Evolutionary conservation across 768 basidiomycete genomes (phyloP), one percentile per base, ranked within the genome.

Genomic region (Albatrellus ellisii): DNA sequence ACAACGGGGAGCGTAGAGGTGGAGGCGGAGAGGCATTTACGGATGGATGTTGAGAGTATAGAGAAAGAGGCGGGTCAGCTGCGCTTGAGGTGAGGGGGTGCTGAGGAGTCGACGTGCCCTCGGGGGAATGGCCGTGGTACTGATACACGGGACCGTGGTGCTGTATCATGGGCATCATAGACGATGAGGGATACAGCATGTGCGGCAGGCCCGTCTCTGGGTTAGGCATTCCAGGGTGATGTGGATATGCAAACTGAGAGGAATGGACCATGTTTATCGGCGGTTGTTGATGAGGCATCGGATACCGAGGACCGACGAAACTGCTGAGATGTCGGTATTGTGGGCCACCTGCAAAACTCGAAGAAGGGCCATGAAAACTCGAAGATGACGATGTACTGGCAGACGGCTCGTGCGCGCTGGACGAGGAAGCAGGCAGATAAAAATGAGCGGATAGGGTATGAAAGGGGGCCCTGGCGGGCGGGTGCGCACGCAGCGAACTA

Each of bases 91-190:
- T 48, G 11, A 52, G 54, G 4, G 58, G 39, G 46, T 59, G 59
- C 37, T 47, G 51, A 25, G 54, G 46, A 6, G 58, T 35, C 9
- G 63, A 54, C 32, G 43, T 32, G 20, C 53, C 55, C 24, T 69
- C 63, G 1, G 61, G 50, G 2, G 63, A 54, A 37, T 58, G 63
- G 2, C 52, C 47, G 34, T 57, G 62, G 49, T 61, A 69, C n/a
- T 50, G 39, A 45, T 64, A 68, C 18, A 68, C 56, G 6, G 66
- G 61, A 3, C 58, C 52, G 26, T 59, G 61, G 38, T 53, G 45
- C 28, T 50, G 56, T 40, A 67, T 54, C 55, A 71, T 61, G 36
- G 67, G 56, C 41, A 55, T 56, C 58, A 44, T 61, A 2, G 55
- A 46, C 14, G 51, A 43, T 32, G 54, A 36, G 12, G 47, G 36